Evolutionary conservation across 1,284 basidiomycete genomes (phyloP), one percentile per base, ranked within the genome.

Genomic region (Tylopilus orsonianus): DNA sequence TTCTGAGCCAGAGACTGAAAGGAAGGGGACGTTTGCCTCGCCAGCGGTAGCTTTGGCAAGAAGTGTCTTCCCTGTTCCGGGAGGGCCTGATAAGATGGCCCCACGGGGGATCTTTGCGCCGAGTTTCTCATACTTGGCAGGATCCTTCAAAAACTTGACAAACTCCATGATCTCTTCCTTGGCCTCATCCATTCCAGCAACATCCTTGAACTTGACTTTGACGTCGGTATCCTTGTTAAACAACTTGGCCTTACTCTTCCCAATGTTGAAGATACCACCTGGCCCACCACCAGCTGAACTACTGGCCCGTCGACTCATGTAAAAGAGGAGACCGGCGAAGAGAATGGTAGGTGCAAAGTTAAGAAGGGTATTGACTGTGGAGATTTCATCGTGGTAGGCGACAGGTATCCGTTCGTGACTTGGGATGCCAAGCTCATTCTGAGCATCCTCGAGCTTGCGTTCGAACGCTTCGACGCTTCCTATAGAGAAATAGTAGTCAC

Each of bases 101-200:
- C 96, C 97, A 44, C 96, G 90, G 48, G 97, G 97, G 56, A 99
- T 99, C 77, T 98, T 99, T 55, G 96, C 97, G 54, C 97, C 96
- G 32, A 99, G 82, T 64, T 87, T 91, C 73, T 98, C 92, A 72
- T 98, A 99, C 68, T 90, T 90, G 38, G 83, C 74, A 7, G 96
- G 96, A 58, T 98, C 91, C 76, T 98, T 98, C 66, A 99, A 79
- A 77, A 99, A 99, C 62, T 95, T 96, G 68, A 99, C 97, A 65
- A 99, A 99, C 70, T 99, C 96, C 93, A 98, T 97, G 61, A 99
- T 97, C 75, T 99, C 96, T 75, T 96, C 91, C 77, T 99, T 99
- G 46, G 95, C 96, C 72, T 99, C 96, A 73, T 99, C 96, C 95
- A 98, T 98, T 38, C 96, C 96, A 23, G 96, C 96, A 19, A 99